Conservation (phyloP, 2,329 filamentous ascomycete genomes). For the Plenodomus lindquistii region DNA sequence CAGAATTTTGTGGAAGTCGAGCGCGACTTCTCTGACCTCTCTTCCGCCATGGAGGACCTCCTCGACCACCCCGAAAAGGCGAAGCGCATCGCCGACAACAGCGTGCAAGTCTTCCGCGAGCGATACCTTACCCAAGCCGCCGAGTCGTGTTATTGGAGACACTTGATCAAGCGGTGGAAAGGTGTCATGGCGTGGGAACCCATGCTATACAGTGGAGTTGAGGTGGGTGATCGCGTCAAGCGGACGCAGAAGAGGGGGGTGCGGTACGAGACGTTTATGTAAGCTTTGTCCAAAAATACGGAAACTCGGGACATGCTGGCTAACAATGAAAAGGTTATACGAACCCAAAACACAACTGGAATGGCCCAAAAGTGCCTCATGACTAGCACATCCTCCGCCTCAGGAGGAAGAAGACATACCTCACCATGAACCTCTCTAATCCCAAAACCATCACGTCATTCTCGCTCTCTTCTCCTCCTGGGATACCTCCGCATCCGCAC, state of each 20-base stretch:
- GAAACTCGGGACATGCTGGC: background rate
- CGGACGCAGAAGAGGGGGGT: conserved; percentile 33
- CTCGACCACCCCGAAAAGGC: conserved; percentile 38
- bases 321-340: conserved; percentile 9
- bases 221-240: conserved; percentile 21
- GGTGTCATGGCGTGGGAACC: conserved; percentile 34
- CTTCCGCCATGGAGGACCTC: conserved; percentile 33
- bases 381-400: background rate
- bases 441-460: too few relatives aligned
- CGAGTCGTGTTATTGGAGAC: conserved; percentile 39
- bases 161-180: conserved; percentile 26
- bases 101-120: conserved; percentile 33
- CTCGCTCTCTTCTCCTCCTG: background rate
- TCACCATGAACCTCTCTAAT: background rate
- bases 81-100: conserved; percentile 40
- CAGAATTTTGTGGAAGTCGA: conserved; percentile 43
- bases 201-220: conserved; percentile 25
- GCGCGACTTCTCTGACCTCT: conserved; percentile 40
- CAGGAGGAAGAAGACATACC: background rate
- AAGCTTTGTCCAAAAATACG: conserved; percentile 1
- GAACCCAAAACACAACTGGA: conserved; percentile 15
- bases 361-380: conserved; percentile 12
- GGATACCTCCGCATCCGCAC: too few relatives aligned
- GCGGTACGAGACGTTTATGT: conserved; percentile 39
- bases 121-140: conserved; percentile 39